Base-by-base conservation (phyloP, 75 land plant species). In the Selaginella tamariscina region DNA sequence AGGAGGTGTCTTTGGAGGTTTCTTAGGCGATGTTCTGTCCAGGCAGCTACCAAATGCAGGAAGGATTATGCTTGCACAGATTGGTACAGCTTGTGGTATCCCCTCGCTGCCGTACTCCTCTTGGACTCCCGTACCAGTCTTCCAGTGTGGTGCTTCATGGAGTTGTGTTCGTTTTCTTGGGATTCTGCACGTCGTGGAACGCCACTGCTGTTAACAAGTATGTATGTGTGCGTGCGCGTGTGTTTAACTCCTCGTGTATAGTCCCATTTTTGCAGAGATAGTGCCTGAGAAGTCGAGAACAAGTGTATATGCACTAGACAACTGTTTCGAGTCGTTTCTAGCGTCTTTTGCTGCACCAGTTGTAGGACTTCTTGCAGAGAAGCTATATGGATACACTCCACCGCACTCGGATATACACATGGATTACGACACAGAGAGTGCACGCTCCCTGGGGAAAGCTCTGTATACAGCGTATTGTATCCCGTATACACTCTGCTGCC, bases 211-310 rank as follows among this genome's bases (percentile, higher is more conserved):
- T 72, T 5, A 75, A 75, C 30, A 56, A 32, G 77, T 68, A 68
- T 54, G 70, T 68, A 5, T 27, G 1, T 8, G 20, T 23, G 29
- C 29, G 15, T 30, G 20, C 11, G 1, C 28, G 24, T 30, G 28
- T 39, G 49, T 15, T 39, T 5, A 39, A 5, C 15, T 15, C 15
- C 11, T 39, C 56, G 32, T 49, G 27, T 44, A 49, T 49, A 71
- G 54, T 33, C 79, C 79, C n/a, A 72, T 77, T 22, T 77, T 77
- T 72, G 75, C 79, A 29, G 74, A 77, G 55, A 77, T 68, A 22
- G 74, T 72, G 5, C 79, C 71, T 1, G 9, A 32, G 54, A 62
- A 68, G 18, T 54, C 67, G 2, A 54, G 69, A 28, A 77, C 79
- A 68, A 72, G 49, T 1, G 62, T 77, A 1, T 72, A 68, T 55